phyloP scores from a whole-genome alignment of 805 yeast species.

The Sungouiozyma ichnusensis region DNA sequence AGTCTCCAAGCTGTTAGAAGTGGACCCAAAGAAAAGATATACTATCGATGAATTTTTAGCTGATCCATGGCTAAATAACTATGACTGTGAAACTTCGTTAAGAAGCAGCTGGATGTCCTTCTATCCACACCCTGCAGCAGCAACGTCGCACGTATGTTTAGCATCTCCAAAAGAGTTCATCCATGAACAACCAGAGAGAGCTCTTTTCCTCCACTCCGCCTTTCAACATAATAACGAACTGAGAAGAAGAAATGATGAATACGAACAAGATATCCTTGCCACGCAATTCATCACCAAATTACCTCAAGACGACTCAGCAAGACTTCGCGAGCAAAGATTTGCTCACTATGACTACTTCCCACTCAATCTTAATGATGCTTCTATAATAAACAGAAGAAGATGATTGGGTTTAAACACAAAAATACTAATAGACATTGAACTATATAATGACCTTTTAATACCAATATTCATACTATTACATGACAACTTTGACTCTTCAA shows the following conservation, averaged over 20 bases:
- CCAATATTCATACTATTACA: not conserved
- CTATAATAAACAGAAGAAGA: not conserved
- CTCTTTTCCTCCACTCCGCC: not conserved
- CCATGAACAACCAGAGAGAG: not conserved
- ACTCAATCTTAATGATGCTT: not conserved
- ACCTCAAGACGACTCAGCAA: not conserved
- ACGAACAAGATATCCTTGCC: not conserved
- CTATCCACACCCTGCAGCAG: not conserved
- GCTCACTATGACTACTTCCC: not conserved
- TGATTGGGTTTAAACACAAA: no score
- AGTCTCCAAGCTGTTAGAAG: slow-evolving; percentile 56
- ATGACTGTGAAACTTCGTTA: slow-evolving; percentile 11
- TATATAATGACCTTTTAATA: not conserved
- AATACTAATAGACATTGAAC: not conserved
- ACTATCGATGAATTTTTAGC: slow-evolving; percentile 52
- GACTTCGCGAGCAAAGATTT: not conserved
- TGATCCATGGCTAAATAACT: slow-evolving; percentile 53
- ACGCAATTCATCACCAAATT: not conserved
- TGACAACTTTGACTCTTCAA: no score
- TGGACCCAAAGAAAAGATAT: slow-evolving; percentile 55
- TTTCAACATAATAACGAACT: not conserved
- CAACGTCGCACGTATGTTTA: not conserved
- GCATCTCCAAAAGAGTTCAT: no score
- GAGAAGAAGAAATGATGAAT: not conserved
- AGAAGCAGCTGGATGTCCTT: not conserved